Evolutionary conservation across 148 eudicot genomes (phyloP).

Genomic region (Fagopyrum homotropicum): DNA sequence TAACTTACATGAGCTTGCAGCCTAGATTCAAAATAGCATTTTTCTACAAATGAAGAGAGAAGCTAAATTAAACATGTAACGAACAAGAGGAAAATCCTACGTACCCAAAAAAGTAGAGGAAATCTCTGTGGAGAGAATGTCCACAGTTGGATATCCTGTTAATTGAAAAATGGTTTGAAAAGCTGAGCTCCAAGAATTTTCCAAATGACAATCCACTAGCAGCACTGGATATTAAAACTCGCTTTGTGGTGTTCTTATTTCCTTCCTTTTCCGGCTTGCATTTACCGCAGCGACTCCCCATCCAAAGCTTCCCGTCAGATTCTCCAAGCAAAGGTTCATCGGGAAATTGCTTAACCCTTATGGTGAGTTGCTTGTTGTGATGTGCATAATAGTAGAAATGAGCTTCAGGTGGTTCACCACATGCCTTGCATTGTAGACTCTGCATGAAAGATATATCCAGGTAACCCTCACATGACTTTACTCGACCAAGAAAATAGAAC

Average conservation of each 20-base stretch:
- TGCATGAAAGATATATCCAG: constrained; percentile 20
- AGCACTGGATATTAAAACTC: constrained; percentile 69
- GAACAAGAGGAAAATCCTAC: not conserved
- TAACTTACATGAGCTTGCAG: not conserved
- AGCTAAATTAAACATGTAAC: not conserved
- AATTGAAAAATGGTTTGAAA: constrained; percentile 71
- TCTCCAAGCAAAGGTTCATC: constrained; percentile 44
- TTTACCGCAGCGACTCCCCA: constrained; percentile 96
- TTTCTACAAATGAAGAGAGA: not conserved
- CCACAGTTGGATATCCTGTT: constrained; percentile 61
- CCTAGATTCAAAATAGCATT: not conserved
- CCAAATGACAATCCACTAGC: constrained; percentile 91
- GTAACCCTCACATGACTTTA: not conserved
- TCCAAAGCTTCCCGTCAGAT: constrained; percentile 82
- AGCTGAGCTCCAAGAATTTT: constrained; percentile 89
- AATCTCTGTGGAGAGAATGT: constrained; percentile 81
- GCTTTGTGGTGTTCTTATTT: constrained; percentile 56
- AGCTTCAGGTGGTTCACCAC: constrained; percentile 60
- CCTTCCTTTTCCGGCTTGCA: constrained; percentile 45
- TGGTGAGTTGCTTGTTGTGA: constrained; percentile 76
- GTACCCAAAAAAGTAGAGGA: constrained; percentile 93
- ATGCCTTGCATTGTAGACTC: constrained; percentile 49
- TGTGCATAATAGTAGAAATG: constrained; percentile 79
- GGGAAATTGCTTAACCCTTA: constrained; percentile 55
- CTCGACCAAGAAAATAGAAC: not conserved